Conservation (phyloP, 768 basidiomycete genomes). For the Phylloporus sp. region DNA sequence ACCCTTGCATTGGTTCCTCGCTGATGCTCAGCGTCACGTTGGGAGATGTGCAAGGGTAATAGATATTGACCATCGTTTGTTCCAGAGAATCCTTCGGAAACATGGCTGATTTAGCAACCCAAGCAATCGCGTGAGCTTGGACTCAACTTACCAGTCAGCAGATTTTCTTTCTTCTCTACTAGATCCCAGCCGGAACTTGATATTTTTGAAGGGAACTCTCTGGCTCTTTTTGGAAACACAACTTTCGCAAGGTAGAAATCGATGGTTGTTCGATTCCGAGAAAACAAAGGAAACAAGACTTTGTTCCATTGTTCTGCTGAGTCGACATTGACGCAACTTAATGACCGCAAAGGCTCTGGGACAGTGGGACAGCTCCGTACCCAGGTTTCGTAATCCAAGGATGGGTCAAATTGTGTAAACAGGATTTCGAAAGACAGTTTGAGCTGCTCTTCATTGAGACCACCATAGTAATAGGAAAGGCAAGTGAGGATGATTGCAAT, state of each 20-base stretch:
- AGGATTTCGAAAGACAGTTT: conserved; percentile 13
- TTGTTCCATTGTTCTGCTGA: conserved; percentile 31
- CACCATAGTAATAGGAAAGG: conserved; percentile 23
- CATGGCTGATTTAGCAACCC: conserved; percentile 1
- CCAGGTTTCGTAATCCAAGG: conserved; percentile 18
- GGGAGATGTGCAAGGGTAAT: conserved; percentile 28
- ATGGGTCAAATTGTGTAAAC: conserved; percentile 14
- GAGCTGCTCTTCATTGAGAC: conserved; percentile 17
- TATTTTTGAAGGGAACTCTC: conserved; percentile 19
- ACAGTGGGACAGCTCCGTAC: conserved; percentile 21
- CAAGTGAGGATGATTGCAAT: conserved; percentile 13
- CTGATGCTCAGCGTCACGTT: conserved; percentile 17
- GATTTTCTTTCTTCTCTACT: not conserved
- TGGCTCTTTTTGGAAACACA: conserved; percentile 44
- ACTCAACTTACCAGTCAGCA: not conserved
- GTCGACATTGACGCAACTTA: conserved; percentile 40
- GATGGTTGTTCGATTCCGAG: conserved; percentile 17
- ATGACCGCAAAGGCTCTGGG: conserved; percentile 28
- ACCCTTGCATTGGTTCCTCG: conserved; percentile 13
- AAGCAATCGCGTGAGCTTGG: not conserved
- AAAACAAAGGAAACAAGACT: conserved; percentile 33
- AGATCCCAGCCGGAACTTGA: conserved; percentile 15
- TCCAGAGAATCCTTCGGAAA: conserved; percentile 34
- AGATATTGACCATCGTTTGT: conserved; percentile 38
- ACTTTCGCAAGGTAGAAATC: conserved; percentile 46